A percentile compares a stretch with the other conserved stretches of the same genome.
Evolutionary conservation across 1,284 basidiomycete genomes (phyloP).

Genomic region (Cystobasidium slooffiae): DNA sequence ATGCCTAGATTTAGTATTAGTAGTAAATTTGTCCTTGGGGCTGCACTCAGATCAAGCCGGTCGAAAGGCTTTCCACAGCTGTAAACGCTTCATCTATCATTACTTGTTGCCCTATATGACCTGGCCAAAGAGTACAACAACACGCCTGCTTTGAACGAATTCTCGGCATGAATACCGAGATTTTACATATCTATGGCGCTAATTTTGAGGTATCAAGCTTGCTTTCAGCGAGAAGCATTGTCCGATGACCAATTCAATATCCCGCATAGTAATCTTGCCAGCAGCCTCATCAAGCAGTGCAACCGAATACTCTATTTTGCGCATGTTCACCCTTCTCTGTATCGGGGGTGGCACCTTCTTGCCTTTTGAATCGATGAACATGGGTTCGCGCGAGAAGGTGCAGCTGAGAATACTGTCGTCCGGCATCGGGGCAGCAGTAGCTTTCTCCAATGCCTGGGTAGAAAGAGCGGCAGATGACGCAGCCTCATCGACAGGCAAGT

Average conservation of each 20-base stretch:
- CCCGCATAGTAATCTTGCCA: conserved; percentile 2
- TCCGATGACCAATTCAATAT: conserved; percentile 26
- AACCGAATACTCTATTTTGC: conserved; percentile 4
- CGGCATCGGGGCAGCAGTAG: neutral
- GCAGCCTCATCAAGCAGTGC: neutral
- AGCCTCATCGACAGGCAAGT: neutral
- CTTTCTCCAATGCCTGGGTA: neutral
- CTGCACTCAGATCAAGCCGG: neutral
- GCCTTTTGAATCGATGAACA: conserved; percentile 27
- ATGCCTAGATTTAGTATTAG: neutral
- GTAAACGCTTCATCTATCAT: neutral
- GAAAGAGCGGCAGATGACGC: too few species aligned
- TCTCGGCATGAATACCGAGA: neutral
- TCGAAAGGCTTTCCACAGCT: neutral
- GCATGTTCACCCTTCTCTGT: conserved; percentile 13
- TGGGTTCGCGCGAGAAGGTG: conserved; percentile 23
- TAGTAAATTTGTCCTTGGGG: too few species aligned
- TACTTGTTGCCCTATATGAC: neutral
- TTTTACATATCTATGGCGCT: neutral
- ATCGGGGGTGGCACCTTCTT: conserved; percentile 17
- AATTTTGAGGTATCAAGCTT: conserved; percentile 1
- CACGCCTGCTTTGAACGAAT: conserved; percentile 7
- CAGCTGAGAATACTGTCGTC: conserved; percentile 3
- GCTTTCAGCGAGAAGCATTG: conserved; percentile 24
- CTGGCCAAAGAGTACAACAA: conserved; percentile 3